Evolutionary conservation across 73 alveolate species (phyloP), one percentile per base, ranked within the genome.

Genomic region (Paramecium pentaurelia): DNA sequence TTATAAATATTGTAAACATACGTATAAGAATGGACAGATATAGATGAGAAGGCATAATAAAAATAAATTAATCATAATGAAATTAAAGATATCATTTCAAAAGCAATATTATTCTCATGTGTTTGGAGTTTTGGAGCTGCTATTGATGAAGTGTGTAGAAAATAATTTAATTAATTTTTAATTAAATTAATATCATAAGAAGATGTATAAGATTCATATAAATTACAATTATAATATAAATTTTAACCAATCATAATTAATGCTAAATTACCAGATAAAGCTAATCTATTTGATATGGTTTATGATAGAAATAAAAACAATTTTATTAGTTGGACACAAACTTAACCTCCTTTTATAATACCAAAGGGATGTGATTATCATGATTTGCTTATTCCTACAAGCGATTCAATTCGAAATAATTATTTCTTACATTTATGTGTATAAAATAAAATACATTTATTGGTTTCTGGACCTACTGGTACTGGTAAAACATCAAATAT

Each of bases 381-480:
- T 84, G 97, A 96, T 71, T 92, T 99, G 73, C 98, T 98, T 68
- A 98, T 98, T 45, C 99, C 99, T 7, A 99, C 99, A 4, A 87
- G 96, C 6, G 99, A 99, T 92, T 97, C 99, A 16, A 95, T 98
- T 77, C 97, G 99, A 92, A 97, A 98, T 93, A 95, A 97, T 71
- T 97, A 97, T 95, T 93, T 98, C 83, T 85, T 98, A 91, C 95
- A 97, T 71, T 94, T 98, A 44, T 95, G 98, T 30, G 98, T 96
- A 6, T 93, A 96, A 28, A 94, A 95, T 89, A 95, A 97, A 73
- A 94, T 96, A 88, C 99, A 99, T 92, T 93, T 97, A 51, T 93
- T 99, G 86, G 95, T 98, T 77, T 96, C 99, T 47, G 99, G 99
- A 2, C 99, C 99, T 22, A 99, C 99, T 10, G 99, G 99, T 73